Conservation (phyloP, 2,329 filamentous ascomycete species). For the Rutstroemia sp. region DNA sequence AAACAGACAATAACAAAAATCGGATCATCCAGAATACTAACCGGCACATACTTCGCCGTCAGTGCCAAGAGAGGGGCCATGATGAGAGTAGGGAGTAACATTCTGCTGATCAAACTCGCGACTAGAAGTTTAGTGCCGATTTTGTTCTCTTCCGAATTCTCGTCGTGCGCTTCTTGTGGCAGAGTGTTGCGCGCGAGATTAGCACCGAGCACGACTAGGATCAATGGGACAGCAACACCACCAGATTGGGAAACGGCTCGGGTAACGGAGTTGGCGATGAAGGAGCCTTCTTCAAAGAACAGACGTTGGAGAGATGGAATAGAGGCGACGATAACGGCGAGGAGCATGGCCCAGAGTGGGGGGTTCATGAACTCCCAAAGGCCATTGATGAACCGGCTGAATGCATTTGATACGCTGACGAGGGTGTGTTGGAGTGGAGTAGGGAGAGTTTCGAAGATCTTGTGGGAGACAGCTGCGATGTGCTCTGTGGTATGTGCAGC, state of each 20-base stretch:
- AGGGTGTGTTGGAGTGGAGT: conserved; percentile 42
- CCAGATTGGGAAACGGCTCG: conserved; percentile 79
- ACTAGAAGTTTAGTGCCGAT: conserved; percentile 72
- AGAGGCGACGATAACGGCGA: conserved; percentile 84
- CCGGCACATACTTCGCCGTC: conserved; percentile 79
- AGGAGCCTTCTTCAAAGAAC: conserved; percentile 85
- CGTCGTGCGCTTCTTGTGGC: conserved; percentile 49
- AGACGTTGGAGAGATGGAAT: conserved; percentile 73
- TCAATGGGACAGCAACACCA: conserved; percentile 87
- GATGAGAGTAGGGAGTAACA: conserved; percentile 83
- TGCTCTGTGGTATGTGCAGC: conserved; percentile 11
- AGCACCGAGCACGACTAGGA: conserved; percentile 88
- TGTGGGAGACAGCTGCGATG: conserved; percentile 17
- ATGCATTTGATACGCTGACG: conserved; percentile 33
- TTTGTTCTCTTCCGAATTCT: conserved; percentile 62
- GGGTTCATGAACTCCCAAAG: conserved; percentile 97
- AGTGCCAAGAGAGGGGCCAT: conserved; percentile 89
- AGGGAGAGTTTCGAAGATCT: conserved; percentile 43
- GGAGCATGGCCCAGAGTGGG: conserved; percentile 93
- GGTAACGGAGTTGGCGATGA: conserved; percentile 88
- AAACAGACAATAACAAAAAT: conserved; percentile 99
- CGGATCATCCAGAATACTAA: conserved; percentile 93
- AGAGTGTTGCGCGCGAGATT: conserved; percentile 91
- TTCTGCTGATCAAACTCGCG: conserved; percentile 78
- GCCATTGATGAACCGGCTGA: conserved; percentile 52